These are phyloP conservation scores for Globisporangium ultimum DNA, from an alignment of 352 stramenopile genomes.

Conservation along the genomic window DNA sequence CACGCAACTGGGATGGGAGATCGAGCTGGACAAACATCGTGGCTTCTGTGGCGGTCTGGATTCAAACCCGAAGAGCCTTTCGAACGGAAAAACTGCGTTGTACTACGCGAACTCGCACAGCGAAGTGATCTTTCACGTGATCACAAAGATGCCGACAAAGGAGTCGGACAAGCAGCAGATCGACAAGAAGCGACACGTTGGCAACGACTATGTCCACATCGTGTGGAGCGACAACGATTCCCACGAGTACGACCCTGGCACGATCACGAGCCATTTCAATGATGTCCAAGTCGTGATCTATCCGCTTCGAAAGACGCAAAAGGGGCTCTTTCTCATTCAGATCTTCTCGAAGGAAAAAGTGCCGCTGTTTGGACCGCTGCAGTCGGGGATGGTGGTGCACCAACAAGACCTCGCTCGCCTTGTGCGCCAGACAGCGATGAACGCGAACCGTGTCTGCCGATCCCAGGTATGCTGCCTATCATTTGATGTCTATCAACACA, in stretches of 20 bases:
- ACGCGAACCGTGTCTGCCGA: slow-evolving; percentile 83
- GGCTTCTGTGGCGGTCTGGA: slow-evolving; percentile 79
- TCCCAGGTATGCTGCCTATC: slow-evolving; percentile 45
- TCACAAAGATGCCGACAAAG: slow-evolving; percentile 88
- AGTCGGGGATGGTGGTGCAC: slow-evolving; percentile 83
- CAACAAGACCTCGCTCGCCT: slow-evolving; percentile 61
- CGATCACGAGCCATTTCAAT: slow-evolving; percentile 89
- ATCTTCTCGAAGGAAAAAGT: slow-evolving; percentile 85
- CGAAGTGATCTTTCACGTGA: slow-evolving; percentile 86
- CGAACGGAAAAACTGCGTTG: slow-evolving; percentile 63
- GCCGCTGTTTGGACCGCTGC: slow-evolving; percentile 70
- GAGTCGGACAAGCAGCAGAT: slow-evolving; percentile 78
- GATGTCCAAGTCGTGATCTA: slow-evolving; percentile 87
- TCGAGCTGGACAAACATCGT: slow-evolving; percentile 60
- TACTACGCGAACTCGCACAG: slow-evolving; percentile 83
- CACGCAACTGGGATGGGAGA: slow-evolving; percentile 73
- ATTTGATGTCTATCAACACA: background rate
- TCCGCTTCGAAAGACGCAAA: slow-evolving; percentile 54
- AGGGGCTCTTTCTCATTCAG: slow-evolving; percentile 70
- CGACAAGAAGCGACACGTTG: slow-evolving; percentile 87
- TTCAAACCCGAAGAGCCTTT: slow-evolving; percentile 77
- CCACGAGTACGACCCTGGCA: slow-evolving; percentile 76
- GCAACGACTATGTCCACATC: slow-evolving; percentile 87
- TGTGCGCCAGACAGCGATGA: slow-evolving; percentile 85
- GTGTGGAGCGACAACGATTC: slow-evolving; percentile 83